Evolutionary conservation across 495 filamentous ascomycete species (phyloP), one percentile per base, ranked within the genome.

Genomic region (Trichoderma virens): DNA sequence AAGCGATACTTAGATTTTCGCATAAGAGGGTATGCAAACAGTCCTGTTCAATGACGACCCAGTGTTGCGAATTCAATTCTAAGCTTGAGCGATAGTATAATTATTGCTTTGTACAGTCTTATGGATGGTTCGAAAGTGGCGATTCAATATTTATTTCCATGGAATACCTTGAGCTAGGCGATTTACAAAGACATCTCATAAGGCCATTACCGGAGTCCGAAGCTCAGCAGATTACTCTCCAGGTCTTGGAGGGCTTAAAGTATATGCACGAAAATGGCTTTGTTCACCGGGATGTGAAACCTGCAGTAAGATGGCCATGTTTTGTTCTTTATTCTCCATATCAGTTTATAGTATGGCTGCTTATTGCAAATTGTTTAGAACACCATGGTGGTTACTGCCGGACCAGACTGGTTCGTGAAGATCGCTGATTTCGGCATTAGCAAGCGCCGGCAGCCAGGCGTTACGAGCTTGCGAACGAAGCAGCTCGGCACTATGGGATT

Each of bases 361-460:
- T 5, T n/a, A n/a, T n/a, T n/a, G n/a, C n/a, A n/a, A 11, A 14
- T 30, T 60, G 2, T 23, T 16, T 54, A 72, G 75, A 73, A 65
- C 65, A 68, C 68, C 32, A 60, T 67, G 54, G 62, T 70, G 0
- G 32, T 66, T 20, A 20, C 60, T 5, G 31, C 63, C 23, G 47
- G 68, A 8, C 70, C 67, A 9, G 62, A 65, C 2, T 82, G 78
- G 69, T 75, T 74, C 67, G 77, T 83, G 7, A 83, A 83, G 67
- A 79, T 83, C 51, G 76, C 76, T 13, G 82, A 83, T 69, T 83
- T 84, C 62, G 82, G 82, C 0, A 77, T 83, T 59, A 72, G 68
- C 56, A 82, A 81, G 65, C 70, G 73, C 34, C 34, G 34, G 34
- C 34, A 35, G 34, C 34, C 34, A 11, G 34, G 34, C 34, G 34